Conservation (phyloP, 176 grass and related monocot species). For the Elaeis guineensis region DNA sequence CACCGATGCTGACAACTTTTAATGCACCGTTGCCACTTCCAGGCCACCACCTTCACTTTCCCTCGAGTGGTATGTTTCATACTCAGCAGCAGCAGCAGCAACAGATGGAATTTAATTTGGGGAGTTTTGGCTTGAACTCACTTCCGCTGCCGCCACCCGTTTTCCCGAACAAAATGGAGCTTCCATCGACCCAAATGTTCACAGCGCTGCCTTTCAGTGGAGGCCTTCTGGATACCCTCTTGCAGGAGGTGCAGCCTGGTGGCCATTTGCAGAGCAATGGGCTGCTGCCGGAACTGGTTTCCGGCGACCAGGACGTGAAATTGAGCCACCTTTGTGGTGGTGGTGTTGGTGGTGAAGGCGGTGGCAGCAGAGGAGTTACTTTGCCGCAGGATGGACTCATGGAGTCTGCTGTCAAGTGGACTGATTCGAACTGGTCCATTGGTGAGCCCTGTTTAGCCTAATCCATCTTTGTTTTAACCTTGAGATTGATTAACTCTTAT, state of each 20-base stretch:
- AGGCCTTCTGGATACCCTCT: conserved; percentile 26
- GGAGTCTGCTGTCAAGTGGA: no score
- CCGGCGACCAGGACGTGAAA: conserved; percentile 7
- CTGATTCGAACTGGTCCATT: no score
- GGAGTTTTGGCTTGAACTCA: not conserved
- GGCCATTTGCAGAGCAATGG: conserved; percentile 13
- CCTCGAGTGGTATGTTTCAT: no score
- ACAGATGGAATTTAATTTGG: not conserved
- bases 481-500: no score
- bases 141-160: conserved; percentile 12
- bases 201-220: not conserved
- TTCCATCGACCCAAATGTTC: conserved; percentile 37
- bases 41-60: no score
- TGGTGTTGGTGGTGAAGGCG: not conserved
- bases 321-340: not conserved
- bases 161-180: conserved; percentile 15
- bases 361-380: conserved; percentile 12
- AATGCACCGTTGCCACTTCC: no score
- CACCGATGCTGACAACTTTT: no score
- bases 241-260: conserved; percentile 14
- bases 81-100: conserved; percentile 20
- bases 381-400: conserved; percentile 1
- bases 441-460: no score
- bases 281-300: conserved; percentile 39
- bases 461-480: no score